Evolutionary conservation across 345 rosid genomes (phyloP), one percentile per base, ranked within the genome.

Genomic region (Euclidium syriacum): DNA sequence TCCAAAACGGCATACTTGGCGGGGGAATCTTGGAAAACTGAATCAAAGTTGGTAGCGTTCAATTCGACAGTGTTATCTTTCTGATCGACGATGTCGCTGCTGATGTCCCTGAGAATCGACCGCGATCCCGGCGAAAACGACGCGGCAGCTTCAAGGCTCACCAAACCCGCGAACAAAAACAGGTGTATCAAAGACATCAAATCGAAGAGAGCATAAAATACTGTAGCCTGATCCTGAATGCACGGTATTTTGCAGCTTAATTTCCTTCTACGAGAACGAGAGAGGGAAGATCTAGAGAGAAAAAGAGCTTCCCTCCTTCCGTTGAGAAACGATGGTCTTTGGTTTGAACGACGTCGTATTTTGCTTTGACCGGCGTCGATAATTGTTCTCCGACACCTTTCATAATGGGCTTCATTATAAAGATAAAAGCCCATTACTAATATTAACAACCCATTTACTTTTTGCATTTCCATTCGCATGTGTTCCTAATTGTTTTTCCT

Each of bases 1-100:
- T 94, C 99, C 44, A 94, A 90, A 25, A 94, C 46, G 19, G 90
- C 91, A 41, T 56, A 78, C 19, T 84, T 67, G 52, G 97, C 97
- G 22, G 95, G 79, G 24, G 87, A 81, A 11, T 75, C 83, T 48
- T 74, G 55, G 48, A 90, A 81, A 38, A 82, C 79, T 3, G 75
- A 68, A 68, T 90, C 92, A 73, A 94, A 90, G 72, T 56, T 87
- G 39, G 88, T 78, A 56, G 56, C 76, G 71, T 94, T 87, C 66
- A 94, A 68, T 27, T 90, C 97, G 2, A 87, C 67, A 38, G 87
- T 95, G 58, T 67, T 35, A 57, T 90, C 97, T 22, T 49, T 73
- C 50, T 53, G 74, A 57, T 59, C 75, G 47, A 54, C 7, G 48
- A 48, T 67, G 16, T 7, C 52, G 38, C 19, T 46, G 53, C 73